These are phyloP conservation scores for Yamadazyma endophytica DNA, from an alignment of 805 yeast species.

Conservation along the genomic window DNA sequence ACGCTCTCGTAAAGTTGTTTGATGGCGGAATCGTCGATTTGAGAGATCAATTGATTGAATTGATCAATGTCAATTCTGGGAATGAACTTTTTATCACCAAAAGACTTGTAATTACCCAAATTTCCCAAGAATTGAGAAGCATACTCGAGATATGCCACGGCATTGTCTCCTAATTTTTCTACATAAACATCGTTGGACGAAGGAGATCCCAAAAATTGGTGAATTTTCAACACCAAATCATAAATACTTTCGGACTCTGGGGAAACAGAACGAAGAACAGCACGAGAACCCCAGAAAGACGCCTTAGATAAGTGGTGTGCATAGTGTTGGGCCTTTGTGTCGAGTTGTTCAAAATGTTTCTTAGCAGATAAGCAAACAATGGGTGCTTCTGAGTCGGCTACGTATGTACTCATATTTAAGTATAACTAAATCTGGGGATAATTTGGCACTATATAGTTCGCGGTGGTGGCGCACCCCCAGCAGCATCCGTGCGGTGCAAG, in stretches of 20 bases:
- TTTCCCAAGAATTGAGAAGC: conserved; percentile 72
- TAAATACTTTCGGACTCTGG: conserved; percentile 75
- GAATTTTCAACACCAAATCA: conserved; percentile 63
- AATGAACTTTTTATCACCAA: conserved; percentile 84
- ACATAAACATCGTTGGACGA: conserved; percentile 33
- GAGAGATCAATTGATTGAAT: conserved; percentile 44
- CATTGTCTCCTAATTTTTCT: conserved; percentile 15
- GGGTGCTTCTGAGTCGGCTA: conserved; percentile 42
- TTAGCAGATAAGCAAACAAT: conserved; percentile 54
- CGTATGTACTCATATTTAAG: too few relatives aligned
- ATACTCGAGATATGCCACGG: conserved; percentile 57
- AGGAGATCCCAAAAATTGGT: conserved; percentile 47
- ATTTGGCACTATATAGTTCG: too few relatives aligned
- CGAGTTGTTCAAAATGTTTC: conserved; percentile 62
- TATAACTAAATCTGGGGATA: too few relatives aligned
- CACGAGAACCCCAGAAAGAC: conserved; percentile 78
- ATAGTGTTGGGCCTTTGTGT: conserved; percentile 56
- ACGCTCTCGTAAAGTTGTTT: conserved; percentile 39
- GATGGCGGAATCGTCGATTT: conserved; percentile 31
- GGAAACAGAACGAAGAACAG: conserved; percentile 75
- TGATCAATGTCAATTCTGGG: conserved; percentile 53
- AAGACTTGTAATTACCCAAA: conserved; percentile 77
- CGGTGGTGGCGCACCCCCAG: too few relatives aligned
- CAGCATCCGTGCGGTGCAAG: too few relatives aligned
- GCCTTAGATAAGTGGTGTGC: conserved; percentile 85